Percentiles rank a stretch among this genome's conserved stretches.
Conservation (phyloP, 2,329 filamentous ascomycete species). For the Hymenoscyphus salicellus region DNA sequence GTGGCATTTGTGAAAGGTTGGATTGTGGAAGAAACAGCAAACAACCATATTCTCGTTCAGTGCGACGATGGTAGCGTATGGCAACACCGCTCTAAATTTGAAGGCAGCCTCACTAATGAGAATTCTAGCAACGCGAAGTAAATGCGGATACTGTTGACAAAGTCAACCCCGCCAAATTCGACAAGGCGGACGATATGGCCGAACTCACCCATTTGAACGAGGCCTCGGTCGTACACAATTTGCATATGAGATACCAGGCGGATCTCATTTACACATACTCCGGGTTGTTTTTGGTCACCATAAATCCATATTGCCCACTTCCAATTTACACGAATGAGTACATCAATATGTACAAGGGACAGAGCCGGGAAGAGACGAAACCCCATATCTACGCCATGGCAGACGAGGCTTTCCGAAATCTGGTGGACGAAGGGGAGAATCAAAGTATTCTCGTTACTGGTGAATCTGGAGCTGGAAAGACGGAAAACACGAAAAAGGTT, state of each 20-base stretch:
- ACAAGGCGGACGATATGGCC: conserved; percentile 99
- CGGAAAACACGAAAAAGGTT: conserved; percentile 98
- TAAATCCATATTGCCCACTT: conserved; percentile 92
- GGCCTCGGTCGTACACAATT: conserved; percentile 94
- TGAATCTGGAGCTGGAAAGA: conserved; percentile 97
- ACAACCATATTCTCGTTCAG: conserved; percentile 74
- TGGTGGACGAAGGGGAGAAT: conserved; percentile 92
- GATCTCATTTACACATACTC: conserved; percentile 99
- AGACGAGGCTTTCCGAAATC: conserved; percentile 90
- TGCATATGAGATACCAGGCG: conserved; percentile 90
- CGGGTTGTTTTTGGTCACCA: conserved; percentile 90
- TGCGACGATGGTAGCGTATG: conserved; percentile 87
- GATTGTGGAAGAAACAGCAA: conserved; percentile 77
- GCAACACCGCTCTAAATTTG: conserved; percentile 18
- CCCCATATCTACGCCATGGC: conserved; percentile 98
- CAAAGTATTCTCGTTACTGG: conserved; percentile 98
- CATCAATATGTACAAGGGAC: conserved; percentile 95
- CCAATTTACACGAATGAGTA: conserved; percentile 97
- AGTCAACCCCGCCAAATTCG: conserved; percentile 98
- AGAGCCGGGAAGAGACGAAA: conserved; percentile 87
- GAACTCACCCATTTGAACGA: conserved; percentile 97
- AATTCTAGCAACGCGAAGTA: conserved; percentile 75
- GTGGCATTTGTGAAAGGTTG: conserved; percentile 89
- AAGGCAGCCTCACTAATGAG: conserved; percentile 17
- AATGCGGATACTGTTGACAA: conserved; percentile 89